These are phyloP conservation scores for Trametes cingulata DNA, from an alignment of 768 basidiomycete genomes.

Conservation along the genomic window DNA sequence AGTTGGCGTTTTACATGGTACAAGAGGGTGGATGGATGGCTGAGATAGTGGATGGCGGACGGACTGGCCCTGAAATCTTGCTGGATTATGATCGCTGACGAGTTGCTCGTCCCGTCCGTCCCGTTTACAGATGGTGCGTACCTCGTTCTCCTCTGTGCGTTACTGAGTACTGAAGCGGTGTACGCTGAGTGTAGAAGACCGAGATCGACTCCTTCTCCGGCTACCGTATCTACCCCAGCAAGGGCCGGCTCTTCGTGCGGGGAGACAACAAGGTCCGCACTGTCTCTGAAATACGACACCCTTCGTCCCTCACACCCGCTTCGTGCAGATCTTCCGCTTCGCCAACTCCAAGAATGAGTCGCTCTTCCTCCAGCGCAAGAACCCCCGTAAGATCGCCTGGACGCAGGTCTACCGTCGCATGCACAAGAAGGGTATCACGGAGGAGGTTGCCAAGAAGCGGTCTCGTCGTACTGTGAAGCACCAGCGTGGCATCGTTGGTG, in stretches of 20 bases:
- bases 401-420: conserved; percentile 91
- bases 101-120: not conserved
- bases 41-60: conserved; percentile 7
- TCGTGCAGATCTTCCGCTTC: conserved; percentile 89
- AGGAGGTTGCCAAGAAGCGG: conserved; percentile 99
- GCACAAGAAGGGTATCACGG: conserved; percentile 99
- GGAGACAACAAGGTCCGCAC: conserved; percentile 88
- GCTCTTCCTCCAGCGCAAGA: conserved; percentile 98
- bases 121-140: conserved; percentile 17
- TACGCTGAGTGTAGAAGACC: conserved; percentile 68
- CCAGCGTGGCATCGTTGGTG: conserved; percentile 97
- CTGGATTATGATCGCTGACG: not conserved
- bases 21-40: conserved; percentile 13
- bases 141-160: not conserved
- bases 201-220: conserved; percentile 99
- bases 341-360: conserved; percentile 90
- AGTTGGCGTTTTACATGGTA: not conserved
- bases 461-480: conserved; percentile 96
- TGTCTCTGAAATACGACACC: not conserved
- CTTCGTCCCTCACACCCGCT: not conserved
- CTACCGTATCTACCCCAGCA: conserved; percentile 96
- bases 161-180: not conserved
- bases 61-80: not conserved
- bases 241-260: conserved; percentile 94
- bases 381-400: conserved; percentile 99